These are phyloP conservation scores for Gymnopilus junonius DNA, from an alignment of 768 basidiomycete genomes.

Conservation along the genomic window DNA sequence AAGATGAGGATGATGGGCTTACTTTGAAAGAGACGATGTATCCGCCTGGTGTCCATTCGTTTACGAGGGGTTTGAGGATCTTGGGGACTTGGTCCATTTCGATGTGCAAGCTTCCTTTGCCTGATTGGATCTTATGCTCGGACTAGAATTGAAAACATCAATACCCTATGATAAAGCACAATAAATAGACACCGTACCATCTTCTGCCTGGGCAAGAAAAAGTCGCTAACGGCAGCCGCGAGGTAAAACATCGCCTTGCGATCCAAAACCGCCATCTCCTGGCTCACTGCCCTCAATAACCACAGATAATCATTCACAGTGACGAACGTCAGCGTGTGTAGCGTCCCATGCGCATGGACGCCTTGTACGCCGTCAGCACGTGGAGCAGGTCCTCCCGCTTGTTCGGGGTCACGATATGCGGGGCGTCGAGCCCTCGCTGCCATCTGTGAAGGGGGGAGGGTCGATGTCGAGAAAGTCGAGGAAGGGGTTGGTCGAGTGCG, in stretches of 20 bases:
- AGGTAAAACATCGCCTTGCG: constrained; percentile 91
- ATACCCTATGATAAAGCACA: neutral
- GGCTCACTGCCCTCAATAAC: constrained; percentile 81
- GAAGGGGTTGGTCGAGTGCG: constrained; percentile 97
- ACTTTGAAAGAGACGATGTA: constrained; percentile 99
- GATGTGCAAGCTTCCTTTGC: constrained; percentile 89
- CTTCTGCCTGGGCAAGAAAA: constrained; percentile 90
- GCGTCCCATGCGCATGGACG: constrained; percentile 71
- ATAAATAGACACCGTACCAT: constrained; percentile 58
- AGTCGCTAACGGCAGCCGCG: constrained; percentile 97
- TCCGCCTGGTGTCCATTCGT: constrained; percentile 90
- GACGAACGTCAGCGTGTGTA: constrained; percentile 89
- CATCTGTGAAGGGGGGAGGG: constrained; percentile 8
- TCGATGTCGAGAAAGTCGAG: constrained; percentile 90
- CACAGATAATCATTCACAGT: constrained; percentile 97
- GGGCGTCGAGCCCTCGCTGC: constrained; percentile 34
- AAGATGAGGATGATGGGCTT: constrained; percentile 5
- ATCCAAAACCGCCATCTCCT: constrained; percentile 73
- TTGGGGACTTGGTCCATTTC: constrained; percentile 99
- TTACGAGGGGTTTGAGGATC: constrained; percentile 89
- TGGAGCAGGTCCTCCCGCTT: constrained; percentile 70
- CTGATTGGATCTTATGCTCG: constrained; percentile 98
- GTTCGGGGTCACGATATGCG: constrained; percentile 69
- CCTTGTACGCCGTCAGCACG: constrained; percentile 81
- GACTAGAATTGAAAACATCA: constrained; percentile 52